Evolutionary conservation across 1,284 basidiomycete genomes (phyloP).

Genomic region (Sphaerobolus stellatus): DNA sequence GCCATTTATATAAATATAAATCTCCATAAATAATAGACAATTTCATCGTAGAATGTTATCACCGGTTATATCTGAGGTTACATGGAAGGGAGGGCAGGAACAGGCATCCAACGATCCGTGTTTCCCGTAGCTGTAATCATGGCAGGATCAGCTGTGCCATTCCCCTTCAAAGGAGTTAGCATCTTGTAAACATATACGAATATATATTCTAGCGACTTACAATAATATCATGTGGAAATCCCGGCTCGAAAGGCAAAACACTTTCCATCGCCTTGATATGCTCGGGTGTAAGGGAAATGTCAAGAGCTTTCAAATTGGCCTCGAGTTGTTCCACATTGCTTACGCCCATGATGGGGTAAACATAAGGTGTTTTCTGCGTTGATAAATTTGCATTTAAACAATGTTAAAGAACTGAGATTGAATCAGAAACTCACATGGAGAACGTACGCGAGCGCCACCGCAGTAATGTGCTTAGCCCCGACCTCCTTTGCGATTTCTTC

Average conservation of each 20-base stretch:
- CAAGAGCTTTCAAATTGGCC: conserved; percentile 24
- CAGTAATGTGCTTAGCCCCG: conserved; percentile 33
- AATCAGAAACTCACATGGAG: conserved; percentile 11
- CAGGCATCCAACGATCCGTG: conserved; percentile 30
- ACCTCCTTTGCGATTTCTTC: conserved; percentile 41
- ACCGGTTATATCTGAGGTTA: too few relatives aligned
- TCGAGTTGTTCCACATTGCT: conserved; percentile 23
- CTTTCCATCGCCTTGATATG: conserved; percentile 13
- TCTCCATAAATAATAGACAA: too few relatives aligned
- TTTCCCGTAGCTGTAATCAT: conserved; percentile 21
- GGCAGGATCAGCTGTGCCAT: conserved; percentile 20
- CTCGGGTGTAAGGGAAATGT: conserved; percentile 18
- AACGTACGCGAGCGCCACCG: conserved; percentile 27
- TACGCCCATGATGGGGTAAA: conserved; percentile 23
- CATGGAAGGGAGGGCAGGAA: too few relatives aligned
- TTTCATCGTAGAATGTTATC: too few relatives aligned
- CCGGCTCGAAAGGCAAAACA: background rate
- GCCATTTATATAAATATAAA: too few relatives aligned
- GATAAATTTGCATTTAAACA: background rate
- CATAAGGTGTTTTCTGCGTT: conserved; percentile 12
- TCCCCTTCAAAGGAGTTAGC: conserved; percentile 22
- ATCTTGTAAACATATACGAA: conserved; percentile 25
- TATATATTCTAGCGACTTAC: background rate
- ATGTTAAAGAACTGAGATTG: background rate
- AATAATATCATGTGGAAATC: background rate